phyloP scores from a whole-genome alignment of 2,329 filamentous ascomycete genomes.

The Aspergillus piperis region DNA sequence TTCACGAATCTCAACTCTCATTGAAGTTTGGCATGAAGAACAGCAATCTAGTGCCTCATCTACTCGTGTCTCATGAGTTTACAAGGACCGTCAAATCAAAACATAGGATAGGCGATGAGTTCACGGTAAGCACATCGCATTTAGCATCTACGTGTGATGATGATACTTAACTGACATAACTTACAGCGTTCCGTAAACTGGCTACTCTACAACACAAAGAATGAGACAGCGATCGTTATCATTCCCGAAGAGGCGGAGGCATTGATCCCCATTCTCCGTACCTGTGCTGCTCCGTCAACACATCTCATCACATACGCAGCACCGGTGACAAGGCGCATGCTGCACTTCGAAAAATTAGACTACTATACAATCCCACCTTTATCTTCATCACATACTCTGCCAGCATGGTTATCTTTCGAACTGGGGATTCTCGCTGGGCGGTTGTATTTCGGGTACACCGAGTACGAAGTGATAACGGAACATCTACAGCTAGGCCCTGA shows the following conservation, averaged over 20 bases:
- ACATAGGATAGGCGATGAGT: no score
- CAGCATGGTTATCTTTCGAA: conserved; percentile 58
- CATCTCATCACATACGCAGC: conserved; percentile 61
- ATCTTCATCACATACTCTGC: conserved; percentile 43
- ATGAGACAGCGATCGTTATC: conserved; percentile 56
- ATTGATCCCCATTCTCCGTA: conserved; percentile 51
- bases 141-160: no score
- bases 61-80: no score
- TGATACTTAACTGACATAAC: not conserved
- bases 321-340: conserved; percentile 62
- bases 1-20: not conserved
- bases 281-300: conserved; percentile 20
- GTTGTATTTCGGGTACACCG: conserved; percentile 50
- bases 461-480: conserved; percentile 21
- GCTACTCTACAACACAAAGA: conserved; percentile 58
- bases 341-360: conserved; percentile 56
- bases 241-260: conserved; percentile 65
- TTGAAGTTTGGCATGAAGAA: conserved; percentile 10
- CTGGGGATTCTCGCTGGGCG: conserved; percentile 63
- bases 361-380: conserved; percentile 57
- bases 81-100: no score
- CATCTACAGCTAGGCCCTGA: not conserved
- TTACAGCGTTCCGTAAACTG: conserved; percentile 53
- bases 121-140: no score
- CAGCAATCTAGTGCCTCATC: conserved; percentile 1